Evolutionary conservation across 2,329 filamentous ascomycete genomes (phyloP).

Genomic region (Colletotrichum magnum): DNA sequence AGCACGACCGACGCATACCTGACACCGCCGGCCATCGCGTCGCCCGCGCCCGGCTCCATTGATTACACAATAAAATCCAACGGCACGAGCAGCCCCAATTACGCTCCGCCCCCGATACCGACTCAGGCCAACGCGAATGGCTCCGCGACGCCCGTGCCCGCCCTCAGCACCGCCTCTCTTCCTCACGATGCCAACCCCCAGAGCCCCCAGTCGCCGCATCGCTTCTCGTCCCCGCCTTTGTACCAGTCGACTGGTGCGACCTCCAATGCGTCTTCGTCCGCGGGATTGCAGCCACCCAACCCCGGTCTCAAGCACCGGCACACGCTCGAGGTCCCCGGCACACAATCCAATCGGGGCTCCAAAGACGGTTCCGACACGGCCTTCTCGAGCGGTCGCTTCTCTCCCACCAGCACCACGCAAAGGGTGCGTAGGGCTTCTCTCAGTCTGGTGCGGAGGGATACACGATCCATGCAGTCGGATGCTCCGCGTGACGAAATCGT

Average conservation of each 20-base stretch:
- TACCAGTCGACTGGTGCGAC: conserved; percentile 59
- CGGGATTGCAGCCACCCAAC: conserved; percentile 67
- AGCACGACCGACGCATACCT: conserved; percentile 49
- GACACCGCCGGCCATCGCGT: conserved; percentile 52
- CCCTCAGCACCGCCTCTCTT: conserved; percentile 30
- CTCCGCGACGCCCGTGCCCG: conserved; percentile 33
- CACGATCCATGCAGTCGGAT: conserved; percentile 89
- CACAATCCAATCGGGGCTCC: conserved; percentile 75
- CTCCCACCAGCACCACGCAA: conserved; percentile 71
- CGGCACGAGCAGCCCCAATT: conserved; percentile 45
- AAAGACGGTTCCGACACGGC: conserved; percentile 78
- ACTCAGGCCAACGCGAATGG: conserved; percentile 41
- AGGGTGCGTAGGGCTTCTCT: conserved; percentile 82
- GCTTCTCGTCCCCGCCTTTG: conserved; percentile 76
- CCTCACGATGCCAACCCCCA: conserved; percentile 42
- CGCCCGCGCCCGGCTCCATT: conserved; percentile 45
- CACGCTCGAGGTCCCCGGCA: conserved; percentile 88
- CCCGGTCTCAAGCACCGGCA: conserved; percentile 83
- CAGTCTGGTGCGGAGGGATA: conserved; percentile 83
- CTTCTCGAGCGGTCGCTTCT: conserved; percentile 85
- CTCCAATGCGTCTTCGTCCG: conserved; percentile 58
- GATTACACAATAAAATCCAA: conserved; percentile 33
- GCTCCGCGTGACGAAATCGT: conserved; percentile 85
- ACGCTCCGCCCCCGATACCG: conserved; percentile 46
- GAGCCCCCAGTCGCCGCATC: conserved; percentile 59